Conservation (phyloP, 1,284 basidiomycete genomes). For the Pseudozyma sp. region DNA sequence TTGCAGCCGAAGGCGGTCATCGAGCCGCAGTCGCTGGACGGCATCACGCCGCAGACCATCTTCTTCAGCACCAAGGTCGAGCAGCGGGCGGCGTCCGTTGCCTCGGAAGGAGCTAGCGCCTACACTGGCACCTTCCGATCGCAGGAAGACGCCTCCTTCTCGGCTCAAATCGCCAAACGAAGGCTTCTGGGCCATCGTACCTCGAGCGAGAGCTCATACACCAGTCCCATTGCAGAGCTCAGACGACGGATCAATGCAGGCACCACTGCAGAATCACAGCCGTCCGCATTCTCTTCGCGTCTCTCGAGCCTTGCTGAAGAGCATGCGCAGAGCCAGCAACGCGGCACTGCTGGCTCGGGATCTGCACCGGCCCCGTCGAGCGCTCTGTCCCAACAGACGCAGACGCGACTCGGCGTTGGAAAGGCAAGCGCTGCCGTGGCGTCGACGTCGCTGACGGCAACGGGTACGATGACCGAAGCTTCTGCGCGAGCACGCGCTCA, state of each 20-base stretch:
- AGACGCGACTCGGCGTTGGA: constrained; percentile 45
- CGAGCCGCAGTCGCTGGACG: constrained; percentile 76
- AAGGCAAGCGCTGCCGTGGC: constrained; percentile 55
- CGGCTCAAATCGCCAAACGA: constrained; percentile 48
- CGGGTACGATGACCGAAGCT: constrained; percentile 54
- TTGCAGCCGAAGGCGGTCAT: constrained; percentile 70
- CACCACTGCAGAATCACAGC: constrained; percentile 19
- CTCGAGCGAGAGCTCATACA: constrained; percentile 41
- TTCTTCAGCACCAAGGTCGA: constrained; percentile 76
- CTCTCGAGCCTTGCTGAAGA: constrained; percentile 43
- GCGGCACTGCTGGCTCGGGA: not conserved
- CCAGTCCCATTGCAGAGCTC: constrained; percentile 52
- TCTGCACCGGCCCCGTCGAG: constrained; percentile 4
- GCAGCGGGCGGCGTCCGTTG: constrained; percentile 9
- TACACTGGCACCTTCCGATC: constrained; percentile 50
- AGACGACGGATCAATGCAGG: constrained; percentile 42
- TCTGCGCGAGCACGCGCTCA: constrained; percentile 38
- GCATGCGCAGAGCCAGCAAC: constrained; percentile 16
- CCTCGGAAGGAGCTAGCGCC: constrained; percentile 32
- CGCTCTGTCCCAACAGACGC: constrained; percentile 33
- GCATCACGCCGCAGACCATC: constrained; percentile 93
- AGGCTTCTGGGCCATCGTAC: constrained; percentile 51
- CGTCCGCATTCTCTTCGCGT: constrained; percentile 31
- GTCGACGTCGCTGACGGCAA: constrained; percentile 40
- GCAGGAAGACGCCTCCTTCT: constrained; percentile 54